A percentile compares a stretch with the other conserved stretches of the same genome.
Conservation (phyloP, 192 early-diverging fungal species). For the Coemansia sp. region DNA sequence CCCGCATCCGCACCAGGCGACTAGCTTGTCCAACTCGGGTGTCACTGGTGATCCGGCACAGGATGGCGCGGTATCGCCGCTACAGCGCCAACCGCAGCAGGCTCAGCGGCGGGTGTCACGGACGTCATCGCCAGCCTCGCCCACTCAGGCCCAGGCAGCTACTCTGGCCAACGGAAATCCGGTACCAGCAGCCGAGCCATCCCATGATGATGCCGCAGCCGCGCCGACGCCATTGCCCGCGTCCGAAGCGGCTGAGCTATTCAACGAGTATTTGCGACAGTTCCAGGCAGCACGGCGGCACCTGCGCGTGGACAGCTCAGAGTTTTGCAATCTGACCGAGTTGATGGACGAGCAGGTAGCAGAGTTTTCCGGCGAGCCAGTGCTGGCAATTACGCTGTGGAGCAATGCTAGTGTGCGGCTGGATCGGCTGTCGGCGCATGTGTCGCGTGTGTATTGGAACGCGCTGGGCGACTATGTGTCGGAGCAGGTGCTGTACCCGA, state of each 20-base stretch:
- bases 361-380: conserved; percentile 39
- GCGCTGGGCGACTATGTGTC: conserved; percentile 51
- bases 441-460: conserved; percentile 49
- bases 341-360: conserved; percentile 39
- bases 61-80: not conserved
- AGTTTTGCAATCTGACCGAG: conserved; percentile 16
- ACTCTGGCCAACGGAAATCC: not conserved
- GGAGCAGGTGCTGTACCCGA: conserved; percentile 44
- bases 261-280: conserved; percentile 46
- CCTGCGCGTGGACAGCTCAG: conserved; percentile 19
- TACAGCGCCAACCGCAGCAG: not conserved
- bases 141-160: not conserved
- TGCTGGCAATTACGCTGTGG: conserved; percentile 42
- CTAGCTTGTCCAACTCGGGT: not conserved
- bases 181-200: not conserved
- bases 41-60: not conserved
- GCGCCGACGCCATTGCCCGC: conserved; percentile 9
- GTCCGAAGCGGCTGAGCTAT: conserved; percentile 26
- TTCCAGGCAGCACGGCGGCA: conserved; percentile 32
- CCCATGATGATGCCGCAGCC: too few species aligned
- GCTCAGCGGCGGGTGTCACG: conserved; percentile 18
- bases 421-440: conserved; percentile 36
- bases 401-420: conserved; percentile 36
- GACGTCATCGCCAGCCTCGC: conserved; percentile 12
- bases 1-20: not conserved